Evolutionary conservation across 768 basidiomycete genomes (phyloP), one percentile per base, ranked within the genome.

Genomic region (Rhizopogon rudus): DNA sequence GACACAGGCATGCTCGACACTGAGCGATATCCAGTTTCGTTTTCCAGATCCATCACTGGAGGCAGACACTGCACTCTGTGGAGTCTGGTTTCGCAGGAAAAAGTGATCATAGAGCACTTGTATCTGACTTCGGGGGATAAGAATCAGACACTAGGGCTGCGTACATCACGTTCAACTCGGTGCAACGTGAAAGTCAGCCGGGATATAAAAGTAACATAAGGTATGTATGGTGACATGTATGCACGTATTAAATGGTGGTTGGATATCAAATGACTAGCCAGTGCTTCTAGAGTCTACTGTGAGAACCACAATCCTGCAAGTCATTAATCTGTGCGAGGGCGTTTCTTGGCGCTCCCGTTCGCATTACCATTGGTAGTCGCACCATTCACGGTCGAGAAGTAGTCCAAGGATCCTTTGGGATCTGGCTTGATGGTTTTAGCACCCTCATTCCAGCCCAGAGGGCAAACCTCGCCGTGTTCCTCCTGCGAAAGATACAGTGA

Each of bases 401-500:
- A 93, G 60, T 91, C 89, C 40, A 88, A 73, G 56, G 86, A 84
- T 25, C 73, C 83, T 52, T 78, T 75, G 7, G 88, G 87, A 69
- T 91, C 84, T 28, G 88, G 76, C 70, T 91, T 92, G 77, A 93
- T 91, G 43, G 91, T 91, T 74, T 84, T 84, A 55, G 75, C 72
- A 37, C 91, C 89, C 65, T 91, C 86, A 14, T 76, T 84, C 93
- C 93, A 96, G 72, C 91, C 91, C 12, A 84, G 87, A 14, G 93
- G 94, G 77, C 93, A 96, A 20, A 94, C 93, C 69, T 97, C 93
- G 25, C 94, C 94, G 65, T 93, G 81, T 69, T 86, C 76, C 57
- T 96, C 93, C 90, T 89, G 56, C 14, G 51, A 45, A 33, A 31
- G 22, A 52, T 33, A 51, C 40, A 57, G 54, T 35, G n/a, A 35